A percentile compares a stretch with the other conserved stretches of the same genome.
phyloP scores from a whole-genome alignment of 257 asterid genomes.

The Solanum virginianum region DNA sequence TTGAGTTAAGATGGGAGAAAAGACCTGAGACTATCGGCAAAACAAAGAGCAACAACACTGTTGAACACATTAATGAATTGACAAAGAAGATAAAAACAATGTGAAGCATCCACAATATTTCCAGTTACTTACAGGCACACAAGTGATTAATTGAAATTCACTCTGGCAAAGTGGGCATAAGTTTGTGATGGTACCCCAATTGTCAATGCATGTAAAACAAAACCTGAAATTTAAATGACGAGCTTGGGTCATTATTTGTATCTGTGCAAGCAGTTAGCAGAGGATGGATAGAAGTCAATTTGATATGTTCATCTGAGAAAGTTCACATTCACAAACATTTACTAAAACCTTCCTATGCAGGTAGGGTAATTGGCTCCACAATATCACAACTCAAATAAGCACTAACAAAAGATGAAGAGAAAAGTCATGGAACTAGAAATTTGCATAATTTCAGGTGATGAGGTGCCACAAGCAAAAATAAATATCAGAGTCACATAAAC shows the following conservation, averaged over 20 bases:
- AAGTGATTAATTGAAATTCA: constrained; percentile 93
- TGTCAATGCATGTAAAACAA: constrained; percentile 98
- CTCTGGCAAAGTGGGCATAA: constrained; percentile 97
- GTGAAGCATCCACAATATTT: not conserved
- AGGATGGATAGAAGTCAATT: not conserved
- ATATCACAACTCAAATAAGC: not conserved
- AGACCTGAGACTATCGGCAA: not conserved
- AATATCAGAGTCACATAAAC: not conserved
- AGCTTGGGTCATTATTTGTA: constrained; percentile 4
- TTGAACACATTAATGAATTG: not conserved
- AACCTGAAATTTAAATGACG: constrained; percentile 58
- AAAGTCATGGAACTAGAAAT: not conserved
- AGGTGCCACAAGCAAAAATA: not conserved
- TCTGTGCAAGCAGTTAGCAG: constrained; percentile 1
- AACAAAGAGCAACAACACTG: not conserved
- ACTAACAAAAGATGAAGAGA: not conserved
- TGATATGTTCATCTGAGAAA: not conserved
- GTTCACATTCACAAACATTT: not conserved
- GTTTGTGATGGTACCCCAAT: constrained; percentile 97
- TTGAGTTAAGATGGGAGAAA: not conserved
- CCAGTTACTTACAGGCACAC: constrained; percentile 89
- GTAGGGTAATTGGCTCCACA: not conserved
- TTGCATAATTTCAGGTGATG: not conserved
- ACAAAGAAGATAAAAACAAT: not conserved
- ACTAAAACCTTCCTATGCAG: not conserved